A percentile compares a stretch with the other conserved stretches of the same genome.
These are phyloP conservation scores for Panaeolus cyanescens DNA, from an alignment of 768 basidiomycete species.

Conservation along the genomic window DNA sequence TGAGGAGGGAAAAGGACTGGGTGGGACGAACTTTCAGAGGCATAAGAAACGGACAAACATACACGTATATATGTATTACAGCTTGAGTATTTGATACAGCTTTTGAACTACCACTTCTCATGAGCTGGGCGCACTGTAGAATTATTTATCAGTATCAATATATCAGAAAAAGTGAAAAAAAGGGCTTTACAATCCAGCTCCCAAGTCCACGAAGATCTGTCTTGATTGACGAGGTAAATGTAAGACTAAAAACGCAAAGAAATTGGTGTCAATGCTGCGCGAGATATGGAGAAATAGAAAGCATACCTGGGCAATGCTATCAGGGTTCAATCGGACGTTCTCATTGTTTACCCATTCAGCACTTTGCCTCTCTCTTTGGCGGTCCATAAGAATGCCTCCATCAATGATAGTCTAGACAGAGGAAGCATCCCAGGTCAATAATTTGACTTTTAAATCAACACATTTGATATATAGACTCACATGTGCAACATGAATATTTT, in stretches of 20 bases:
- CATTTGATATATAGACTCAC: conserved; percentile 44
- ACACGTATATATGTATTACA: too few species aligned
- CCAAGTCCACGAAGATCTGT: conserved; percentile 76
- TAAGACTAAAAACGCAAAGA: conserved; percentile 54
- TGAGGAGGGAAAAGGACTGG: too few species aligned
- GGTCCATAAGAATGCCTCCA: conserved; percentile 47
- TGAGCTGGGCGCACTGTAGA: conserved; percentile 44
- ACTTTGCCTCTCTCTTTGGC: conserved; percentile 26
- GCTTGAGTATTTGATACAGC: too few species aligned
- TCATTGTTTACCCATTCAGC: conserved; percentile 44
- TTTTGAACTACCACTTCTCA: conserved; percentile 45
- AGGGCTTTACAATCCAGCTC: conserved; percentile 73
- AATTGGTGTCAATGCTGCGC: too few species aligned
- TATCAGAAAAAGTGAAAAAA: not conserved
- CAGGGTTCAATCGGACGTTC: conserved; percentile 54
- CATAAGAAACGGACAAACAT: too few species aligned
- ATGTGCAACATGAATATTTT: conserved; percentile 77
- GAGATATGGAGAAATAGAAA: not conserved
- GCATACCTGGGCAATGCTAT: conserved; percentile 68
- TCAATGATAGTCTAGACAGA: conserved; percentile 62
- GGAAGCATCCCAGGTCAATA: not conserved
- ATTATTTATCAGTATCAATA: not conserved
- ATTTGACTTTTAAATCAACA: conserved; percentile 16
- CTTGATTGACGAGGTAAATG: conserved; percentile 66
- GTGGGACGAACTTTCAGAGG: too few species aligned